Evolutionary conservation across 2,329 filamentous ascomycete genomes (phyloP).

Genomic region (Neurospora sp.): DNA sequence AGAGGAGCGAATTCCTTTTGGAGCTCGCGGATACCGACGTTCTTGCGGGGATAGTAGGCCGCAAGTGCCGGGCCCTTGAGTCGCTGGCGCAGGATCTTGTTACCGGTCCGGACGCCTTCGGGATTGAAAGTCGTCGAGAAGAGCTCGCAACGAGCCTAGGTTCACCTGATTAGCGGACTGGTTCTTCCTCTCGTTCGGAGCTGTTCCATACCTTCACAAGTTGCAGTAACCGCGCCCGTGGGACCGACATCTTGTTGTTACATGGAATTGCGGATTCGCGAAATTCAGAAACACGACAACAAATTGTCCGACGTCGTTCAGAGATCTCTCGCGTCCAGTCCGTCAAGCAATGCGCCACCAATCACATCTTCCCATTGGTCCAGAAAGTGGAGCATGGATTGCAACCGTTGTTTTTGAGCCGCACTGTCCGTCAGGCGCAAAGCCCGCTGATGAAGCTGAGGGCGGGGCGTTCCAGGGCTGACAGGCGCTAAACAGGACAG

Average conservation of each 20-base stretch:
- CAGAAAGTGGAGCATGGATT: not conserved
- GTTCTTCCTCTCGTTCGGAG: not conserved
- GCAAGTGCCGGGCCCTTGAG: slow-evolving; percentile 73
- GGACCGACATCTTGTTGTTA: slow-evolving; percentile 43
- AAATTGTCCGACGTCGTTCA: slow-evolving; percentile 10
- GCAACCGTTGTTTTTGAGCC: not conserved
- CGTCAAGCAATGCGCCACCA: slow-evolving; percentile 4
- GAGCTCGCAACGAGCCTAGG: slow-evolving; percentile 77
- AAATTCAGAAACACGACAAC: not conserved
- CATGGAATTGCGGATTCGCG: slow-evolving; percentile 10
- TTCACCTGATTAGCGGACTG: slow-evolving; percentile 1
- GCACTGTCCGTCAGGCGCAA: not conserved
- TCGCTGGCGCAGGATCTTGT: slow-evolving; percentile 83
- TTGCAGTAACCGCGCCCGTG: slow-evolving; percentile 53
- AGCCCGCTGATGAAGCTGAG: not conserved
- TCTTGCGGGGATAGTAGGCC: slow-evolving; percentile 76
- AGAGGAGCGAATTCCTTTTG: slow-evolving; percentile 54
- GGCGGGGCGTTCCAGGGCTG: not conserved
- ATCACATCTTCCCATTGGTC: not conserved
- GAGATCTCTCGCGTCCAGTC: slow-evolving; percentile 7
- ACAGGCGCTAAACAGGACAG: not conserved
- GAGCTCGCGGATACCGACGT: slow-evolving; percentile 63
- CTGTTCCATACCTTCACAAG: slow-evolving; percentile 61
- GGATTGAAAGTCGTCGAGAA: slow-evolving; percentile 92
- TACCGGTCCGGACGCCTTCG: slow-evolving; percentile 68